Evolutionary conservation across 768 basidiomycete species (phyloP).

Genomic region (Boletus reticulatus): DNA sequence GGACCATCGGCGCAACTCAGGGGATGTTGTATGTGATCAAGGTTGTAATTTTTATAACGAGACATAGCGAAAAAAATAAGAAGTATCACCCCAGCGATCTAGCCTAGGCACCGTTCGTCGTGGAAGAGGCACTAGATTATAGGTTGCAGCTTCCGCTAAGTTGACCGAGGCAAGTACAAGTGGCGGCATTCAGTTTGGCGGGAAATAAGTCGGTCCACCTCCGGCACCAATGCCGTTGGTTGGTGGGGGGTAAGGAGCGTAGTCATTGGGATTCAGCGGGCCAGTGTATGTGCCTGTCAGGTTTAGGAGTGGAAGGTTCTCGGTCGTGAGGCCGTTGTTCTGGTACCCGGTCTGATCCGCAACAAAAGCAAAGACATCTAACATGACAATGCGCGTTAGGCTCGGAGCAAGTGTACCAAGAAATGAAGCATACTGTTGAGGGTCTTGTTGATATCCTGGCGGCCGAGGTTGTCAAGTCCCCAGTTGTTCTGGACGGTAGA

Average conservation of each 20-base stretch:
- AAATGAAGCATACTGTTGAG: conserved; percentile 11
- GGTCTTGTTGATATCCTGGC: conserved; percentile 51
- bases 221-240: conserved; percentile 38
- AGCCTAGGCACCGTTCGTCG: too few species aligned
- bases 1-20: too few species aligned
- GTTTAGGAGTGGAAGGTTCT: conserved; percentile 37
- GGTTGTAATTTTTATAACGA: too few species aligned
- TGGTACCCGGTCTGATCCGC: conserved; percentile 44
- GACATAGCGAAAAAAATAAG: too few species aligned
- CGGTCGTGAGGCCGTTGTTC: conserved; percentile 32
- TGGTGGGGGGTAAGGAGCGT: conserved; percentile 45
- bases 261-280: conserved; percentile 40
- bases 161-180: too few species aligned
- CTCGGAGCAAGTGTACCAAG: not conserved
- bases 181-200: too few species aligned
- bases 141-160: too few species aligned
- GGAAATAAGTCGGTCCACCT: conserved; percentile 33
- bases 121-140: too few species aligned
- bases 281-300: conserved; percentile 41
- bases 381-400: not conserved
- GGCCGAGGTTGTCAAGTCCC: conserved; percentile 57
- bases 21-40: too few species aligned
- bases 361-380: conserved; percentile 54
- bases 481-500: conserved; percentile 61
- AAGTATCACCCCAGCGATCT: too few species aligned